Percentiles rank a stretch among this genome's conserved stretches.
Evolutionary conservation across 176 grass and related monocot species (phyloP).

Genomic region (Ampelocalamus luodianensis): DNA sequence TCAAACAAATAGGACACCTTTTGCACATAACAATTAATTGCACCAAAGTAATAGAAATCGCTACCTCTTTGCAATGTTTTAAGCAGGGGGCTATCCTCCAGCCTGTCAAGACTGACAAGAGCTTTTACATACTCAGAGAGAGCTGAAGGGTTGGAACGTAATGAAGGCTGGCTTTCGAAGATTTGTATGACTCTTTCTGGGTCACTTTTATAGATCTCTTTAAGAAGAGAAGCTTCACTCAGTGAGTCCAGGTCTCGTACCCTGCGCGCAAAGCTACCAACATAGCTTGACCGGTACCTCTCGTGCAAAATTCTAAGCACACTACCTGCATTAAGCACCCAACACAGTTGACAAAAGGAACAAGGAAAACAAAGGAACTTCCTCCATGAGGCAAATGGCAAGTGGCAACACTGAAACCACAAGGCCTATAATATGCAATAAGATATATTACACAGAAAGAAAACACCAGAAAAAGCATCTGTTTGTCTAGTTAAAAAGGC

Average conservation of each 20-base stretch:
- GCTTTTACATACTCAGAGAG: constrained; percentile 90
- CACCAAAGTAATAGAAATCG: background rate
- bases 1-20: background rate
- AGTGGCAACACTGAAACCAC: background rate
- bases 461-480: background rate
- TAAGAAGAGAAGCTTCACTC: constrained; percentile 65
- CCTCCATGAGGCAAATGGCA: background rate
- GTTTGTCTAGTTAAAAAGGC: background rate
- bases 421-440: background rate
- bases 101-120: constrained; percentile 72
- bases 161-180: constrained; percentile 79
- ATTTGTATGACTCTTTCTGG: constrained; percentile 87
- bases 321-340: constrained; percentile 46
- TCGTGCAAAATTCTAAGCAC: constrained; percentile 60
- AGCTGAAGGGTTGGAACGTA: constrained; percentile 78
- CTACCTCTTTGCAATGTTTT: constrained; percentile 91
- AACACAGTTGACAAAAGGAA: background rate
- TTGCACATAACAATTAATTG: background rate
- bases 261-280: constrained; percentile 70
- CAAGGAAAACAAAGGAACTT: background rate
- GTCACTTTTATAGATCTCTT: constrained; percentile 74
- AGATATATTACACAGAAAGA: background rate
- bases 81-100: constrained; percentile 77
- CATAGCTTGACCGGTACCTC: constrained; percentile 82
- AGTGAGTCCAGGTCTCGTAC: constrained; percentile 52